Base-by-base conservation (phyloP, 2,329 filamentous ascomycete genomes). In the Aspergillus sp. region DNA sequence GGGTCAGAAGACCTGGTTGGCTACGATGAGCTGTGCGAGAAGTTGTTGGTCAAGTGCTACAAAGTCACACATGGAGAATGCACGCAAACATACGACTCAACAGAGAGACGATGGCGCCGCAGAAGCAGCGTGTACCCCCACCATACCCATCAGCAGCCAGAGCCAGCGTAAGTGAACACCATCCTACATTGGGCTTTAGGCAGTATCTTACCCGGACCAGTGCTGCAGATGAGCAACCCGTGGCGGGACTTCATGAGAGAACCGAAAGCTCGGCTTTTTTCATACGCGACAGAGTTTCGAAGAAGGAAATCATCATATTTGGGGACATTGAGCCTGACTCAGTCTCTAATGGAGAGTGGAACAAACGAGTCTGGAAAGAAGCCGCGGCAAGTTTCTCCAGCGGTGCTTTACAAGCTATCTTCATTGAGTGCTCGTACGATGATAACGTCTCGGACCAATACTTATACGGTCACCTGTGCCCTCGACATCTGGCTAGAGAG, bases 391-490 rank as follows among this genome's bases (percentile, higher is more conserved):
- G 95, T 67, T 85, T 99, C 22, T 87, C 79, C 0, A 74, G 79
- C 0, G 89, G 90, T 1, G 78, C 81, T 3, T 79, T 99, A 0
- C 82, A 80, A 0, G 93, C 87, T 10, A 88, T 99, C 11, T 93
- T 97, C 66, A 95, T 99, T 61, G 94, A 99, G 76, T 97, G 93
- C 71, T 95, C 90, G 56, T 99, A 93, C 69, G 88, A 90, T 55
- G 87, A 96, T 68, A 82, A 83, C 7, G 87, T 91, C 63, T 80
- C 83, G 19, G 86, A 94, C 54, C 85, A 88, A 46, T 82, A 86
- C 0, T 79, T 99, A 0, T 99, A 91, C 59, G 94, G 94, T 0
- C 94, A 99, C 63, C 77, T 99, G 13, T 89, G 90, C 35, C 94
- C 94, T 0, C 79, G 85, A 0, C 94, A 90, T 67, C 73, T 99